Base-by-base conservation (phyloP, 2,329 filamentous ascomycete species). In the Talaromyces sp. region DNA sequence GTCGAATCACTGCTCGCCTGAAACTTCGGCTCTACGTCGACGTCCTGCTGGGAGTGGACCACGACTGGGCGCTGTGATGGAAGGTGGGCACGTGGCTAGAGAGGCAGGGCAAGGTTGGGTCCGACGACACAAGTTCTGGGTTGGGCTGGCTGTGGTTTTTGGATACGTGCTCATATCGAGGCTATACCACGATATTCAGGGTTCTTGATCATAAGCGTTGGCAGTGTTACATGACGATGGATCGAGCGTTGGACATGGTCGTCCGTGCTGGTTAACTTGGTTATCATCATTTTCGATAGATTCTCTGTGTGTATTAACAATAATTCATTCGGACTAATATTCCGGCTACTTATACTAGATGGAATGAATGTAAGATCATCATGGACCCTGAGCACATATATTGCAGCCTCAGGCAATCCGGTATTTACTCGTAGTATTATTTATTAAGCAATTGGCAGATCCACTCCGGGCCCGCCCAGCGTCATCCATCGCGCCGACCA, bases 21-120 rank as follows among this genome's bases (percentile, higher is more conserved):
- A 82, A 79, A 88, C 79, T 79, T 89, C 78, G 76, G 90, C 76
- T 72, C 84, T 84, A 81, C 87, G 83, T 79, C 87, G 76, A 83
- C 89, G 84, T 79, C 90, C 76, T 75, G 82, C 79, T 43, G 83
- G 83, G 9, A 87, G 84, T 70, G 81, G 80, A 19, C 78, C 81
- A 16, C 80, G 83, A 1, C 75, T 87, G 14, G 86, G 83, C 2
- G 85, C 82, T 9, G 86, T 96, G 0, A 90, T 95, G n/a, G 91
- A 94, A 69, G 92, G 91, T 80, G 77, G 91, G 78, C 77, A 92
- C 84, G 85, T 89, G 81, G 84, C 88, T 63, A 78, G 91, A 68
- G 89, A 95, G 69, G 92, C 90, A 2, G 91, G 92, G 0, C 88
- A 92, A 70, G 87, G 92, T 65, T 98, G 92, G 92, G 76, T 96